Conservation (phyloP, 1,139 yeast species). For the Geotrichum australiense region DNA sequence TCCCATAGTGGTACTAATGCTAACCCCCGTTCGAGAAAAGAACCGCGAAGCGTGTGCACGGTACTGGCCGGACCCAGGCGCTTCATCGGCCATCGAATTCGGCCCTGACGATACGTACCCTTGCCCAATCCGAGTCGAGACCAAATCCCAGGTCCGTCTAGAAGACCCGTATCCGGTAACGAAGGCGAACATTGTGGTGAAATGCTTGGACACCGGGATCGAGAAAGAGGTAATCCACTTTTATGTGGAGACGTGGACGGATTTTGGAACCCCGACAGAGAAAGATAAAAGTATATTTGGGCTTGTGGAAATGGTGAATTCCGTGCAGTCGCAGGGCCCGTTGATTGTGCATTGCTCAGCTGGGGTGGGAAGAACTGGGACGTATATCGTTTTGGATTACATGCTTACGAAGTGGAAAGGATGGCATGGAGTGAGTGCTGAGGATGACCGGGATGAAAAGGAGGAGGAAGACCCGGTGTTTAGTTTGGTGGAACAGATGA, state of each 20-base stretch:
- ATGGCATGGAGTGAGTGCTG: conserved; percentile 12
- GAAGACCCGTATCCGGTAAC: conserved; percentile 11
- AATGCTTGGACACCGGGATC: conserved; percentile 7
- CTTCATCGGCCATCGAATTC: conserved; percentile 18
- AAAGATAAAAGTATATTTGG: conserved; percentile 38
- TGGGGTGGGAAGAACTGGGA: conserved; percentile 80
- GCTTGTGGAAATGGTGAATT: conserved; percentile 32
- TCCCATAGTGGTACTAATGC: conserved; percentile 68
- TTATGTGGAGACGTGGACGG: conserved; percentile 53
- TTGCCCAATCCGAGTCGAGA: conserved; percentile 17
- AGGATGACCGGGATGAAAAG: conserved; percentile 20
- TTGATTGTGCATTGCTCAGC: conserved; percentile 70
- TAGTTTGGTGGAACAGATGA: conserved; percentile 39
- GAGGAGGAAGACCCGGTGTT: conserved; percentile 28
- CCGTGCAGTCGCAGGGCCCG: conserved; percentile 30
- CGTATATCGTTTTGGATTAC: conserved; percentile 64
- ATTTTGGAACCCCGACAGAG: conserved; percentile 42
- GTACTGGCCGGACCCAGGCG: conserved; percentile 57
- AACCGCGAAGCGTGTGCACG: conserved; percentile 57
- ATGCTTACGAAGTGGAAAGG: conserved; percentile 29
- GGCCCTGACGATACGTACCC: conserved; percentile 19
- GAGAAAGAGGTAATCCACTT: conserved; percentile 41
- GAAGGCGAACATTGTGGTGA: conserved; percentile 3
- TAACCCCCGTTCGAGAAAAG: conserved; percentile 68
- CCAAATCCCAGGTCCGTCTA: conserved; percentile 6